Base-by-base conservation (phyloP, 2,329 filamentous ascomycete genomes). In the Septoria petroselini region DNA sequence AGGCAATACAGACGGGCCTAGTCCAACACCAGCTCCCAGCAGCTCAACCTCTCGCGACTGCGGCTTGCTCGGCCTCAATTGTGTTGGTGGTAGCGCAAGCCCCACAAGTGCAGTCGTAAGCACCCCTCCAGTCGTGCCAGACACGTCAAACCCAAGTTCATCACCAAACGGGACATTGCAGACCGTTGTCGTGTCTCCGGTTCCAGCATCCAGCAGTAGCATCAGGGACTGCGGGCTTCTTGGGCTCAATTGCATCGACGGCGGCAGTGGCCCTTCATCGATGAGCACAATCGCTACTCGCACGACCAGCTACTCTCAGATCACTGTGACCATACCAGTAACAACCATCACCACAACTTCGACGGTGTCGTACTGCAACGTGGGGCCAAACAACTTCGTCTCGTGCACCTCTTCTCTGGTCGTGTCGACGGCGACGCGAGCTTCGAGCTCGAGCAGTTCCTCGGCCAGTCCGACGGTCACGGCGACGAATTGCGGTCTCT, bases 291-390 rank as follows among this genome's bases (percentile, higher is more conserved):
- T 40, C 31, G 45, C 50, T 8, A 56, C 48, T 7, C 31, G 31
- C 7, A 52, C 43, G 1, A 51, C 43, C 48, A 43, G 41, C 18
- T 27, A 44, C n/a, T 34, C 48, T n/a, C 23, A 41, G 33, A 33
- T 50, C 42, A 56, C 54, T 1, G 43, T 44, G 3, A 48, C 52
- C 2, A 40, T 62, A 3, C 53, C 58, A 4, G 50, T 58, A n/a
- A 60, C 58, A 7, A 63, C 58, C 0, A 34, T 62, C 4, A 42
- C 37, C 15, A 58, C 58, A 1, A 61, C 58, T 1, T 58, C 57
- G 18, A 63, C 58, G 0, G 48, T 64, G 8, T 59, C 60, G 8
- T 60, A 56, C 39, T 64, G 60, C 43, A 53, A 42, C 21, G 39
- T 41, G 1, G 48, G 48, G 1, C 27, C 33, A 8, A 41, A 46